These are phyloP conservation scores for Colletotrichum paranaense DNA, from an alignment of 2,329 filamentous ascomycete species.

Conservation along the genomic window DNA sequence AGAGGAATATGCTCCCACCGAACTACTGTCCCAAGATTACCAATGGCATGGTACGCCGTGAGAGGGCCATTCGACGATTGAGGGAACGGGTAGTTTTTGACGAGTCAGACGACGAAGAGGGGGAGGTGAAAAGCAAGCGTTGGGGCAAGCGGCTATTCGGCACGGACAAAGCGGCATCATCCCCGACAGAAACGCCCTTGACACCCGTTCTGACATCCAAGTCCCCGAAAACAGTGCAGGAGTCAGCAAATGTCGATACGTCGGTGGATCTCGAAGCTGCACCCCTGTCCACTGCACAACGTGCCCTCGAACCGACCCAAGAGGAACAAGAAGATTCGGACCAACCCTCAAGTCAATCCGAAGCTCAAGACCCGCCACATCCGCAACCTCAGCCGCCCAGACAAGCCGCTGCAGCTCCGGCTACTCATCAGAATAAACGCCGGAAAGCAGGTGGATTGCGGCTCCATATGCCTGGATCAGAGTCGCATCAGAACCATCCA, in stretches of 20 bases:
- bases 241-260: not conserved
- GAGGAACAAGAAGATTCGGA: constrained; percentile 34
- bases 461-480: constrained; percentile 20
- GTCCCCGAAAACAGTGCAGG: constrained; percentile 18
- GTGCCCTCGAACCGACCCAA: constrained; percentile 30
- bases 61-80: constrained; percentile 74
- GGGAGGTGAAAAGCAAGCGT: constrained; percentile 47
- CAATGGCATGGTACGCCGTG: constrained; percentile 86
- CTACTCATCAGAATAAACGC: constrained; percentile 22
- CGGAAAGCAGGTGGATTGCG: constrained; percentile 21
- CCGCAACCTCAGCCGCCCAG: constrained; percentile 7
- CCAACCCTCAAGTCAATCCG: constrained; percentile 16
- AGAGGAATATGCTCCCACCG: constrained; percentile 80
- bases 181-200: constrained; percentile 29
- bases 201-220: constrained; percentile 25
- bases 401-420: constrained; percentile 3
- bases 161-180: constrained; percentile 29
- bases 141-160: constrained; percentile 51
- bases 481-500: constrained; percentile 5
- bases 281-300: not conserved
- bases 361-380: not conserved
- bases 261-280: constrained; percentile 18
- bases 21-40: constrained; percentile 78
- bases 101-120: constrained; percentile 45
- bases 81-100: constrained; percentile 63